phyloP scores from a whole-genome alignment of 176 grass and related monocot genomes.

The Cenchrus purpureus region DNA sequence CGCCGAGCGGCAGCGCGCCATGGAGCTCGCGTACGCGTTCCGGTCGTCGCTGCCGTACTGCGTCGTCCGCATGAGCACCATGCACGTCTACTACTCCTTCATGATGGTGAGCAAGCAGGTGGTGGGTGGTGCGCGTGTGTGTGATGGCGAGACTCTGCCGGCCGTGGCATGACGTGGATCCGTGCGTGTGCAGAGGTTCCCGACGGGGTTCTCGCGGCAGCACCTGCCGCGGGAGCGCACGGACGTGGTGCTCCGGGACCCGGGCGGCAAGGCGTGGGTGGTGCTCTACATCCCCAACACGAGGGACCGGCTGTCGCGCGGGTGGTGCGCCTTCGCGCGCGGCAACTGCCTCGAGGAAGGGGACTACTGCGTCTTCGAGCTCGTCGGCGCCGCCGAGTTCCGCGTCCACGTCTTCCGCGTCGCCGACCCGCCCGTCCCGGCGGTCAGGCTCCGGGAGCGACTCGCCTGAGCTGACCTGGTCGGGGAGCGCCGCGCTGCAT shows the following conservation, averaged over 20 bases:
- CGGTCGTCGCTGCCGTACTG: conserved; percentile 73
- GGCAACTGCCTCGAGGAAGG: conserved; percentile 84
- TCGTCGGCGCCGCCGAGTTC: conserved; percentile 62
- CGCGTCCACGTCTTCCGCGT: conserved; percentile 72
- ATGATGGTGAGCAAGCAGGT: conserved; percentile 48
- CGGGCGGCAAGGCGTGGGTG: conserved; percentile 60
- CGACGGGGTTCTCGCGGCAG: conserved; percentile 68
- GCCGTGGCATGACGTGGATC: not conserved
- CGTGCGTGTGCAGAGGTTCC: conserved; percentile 61
- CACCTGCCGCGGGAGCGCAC: conserved; percentile 61
- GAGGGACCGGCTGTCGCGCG: conserved; percentile 63
- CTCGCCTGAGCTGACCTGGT: not conserved
- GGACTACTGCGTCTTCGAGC: conserved; percentile 85
- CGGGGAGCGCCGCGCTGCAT: not conserved
- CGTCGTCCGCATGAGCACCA: conserved; percentile 69
- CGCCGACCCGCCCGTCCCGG: conserved; percentile 42
- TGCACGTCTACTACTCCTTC: conserved; percentile 69
- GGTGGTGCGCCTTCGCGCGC: conserved; percentile 71
- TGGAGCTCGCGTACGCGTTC: conserved; percentile 68
- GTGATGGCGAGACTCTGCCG: not conserved
- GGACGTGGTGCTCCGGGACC: conserved; percentile 60
- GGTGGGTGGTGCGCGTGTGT: no score
- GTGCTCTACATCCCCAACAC: conserved; percentile 63
- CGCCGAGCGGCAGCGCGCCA: conserved; percentile 60
- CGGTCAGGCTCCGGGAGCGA: conserved; percentile 40